These are phyloP conservation scores for Sporobolomyces phaffii DNA, from an alignment of 768 basidiomycete species.

Conservation along the genomic window DNA sequence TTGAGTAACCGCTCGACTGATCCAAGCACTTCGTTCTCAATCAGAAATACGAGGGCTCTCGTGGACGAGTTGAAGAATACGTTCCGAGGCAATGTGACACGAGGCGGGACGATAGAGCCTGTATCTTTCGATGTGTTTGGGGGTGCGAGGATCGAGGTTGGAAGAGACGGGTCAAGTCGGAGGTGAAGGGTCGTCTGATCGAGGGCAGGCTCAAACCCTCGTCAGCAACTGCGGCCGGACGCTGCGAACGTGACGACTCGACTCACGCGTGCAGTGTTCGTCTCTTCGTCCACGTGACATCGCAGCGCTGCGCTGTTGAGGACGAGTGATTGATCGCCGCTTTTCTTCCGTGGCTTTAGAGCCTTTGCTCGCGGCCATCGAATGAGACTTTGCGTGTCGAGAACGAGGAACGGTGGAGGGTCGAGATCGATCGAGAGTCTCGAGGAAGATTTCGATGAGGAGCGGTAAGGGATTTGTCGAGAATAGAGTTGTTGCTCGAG, in stretches of 20 bases:
- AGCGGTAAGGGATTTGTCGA: constrained; percentile 23
- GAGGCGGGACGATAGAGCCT: too few species aligned
- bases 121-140: not conserved
- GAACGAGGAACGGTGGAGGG: not conserved
- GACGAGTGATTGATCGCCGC: not conserved
- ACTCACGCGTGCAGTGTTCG: not conserved
- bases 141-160: not conserved
- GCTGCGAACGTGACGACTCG: not conserved
- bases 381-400: not conserved
- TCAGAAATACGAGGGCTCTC: constrained; percentile 1
- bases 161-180: constrained; percentile 9
- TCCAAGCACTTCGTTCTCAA: not conserved
- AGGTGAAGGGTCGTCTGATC: constrained; percentile 19
- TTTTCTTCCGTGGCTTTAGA: not conserved
- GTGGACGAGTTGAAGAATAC: not conserved
- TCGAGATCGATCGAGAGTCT: not conserved
- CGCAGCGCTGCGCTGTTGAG: not conserved
- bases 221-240: not conserved
- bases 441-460: not conserved
- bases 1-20: not conserved
- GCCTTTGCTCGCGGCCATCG: not conserved
- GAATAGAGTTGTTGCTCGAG: constrained; percentile 75
- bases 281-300: not conserved
- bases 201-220: too few species aligned
- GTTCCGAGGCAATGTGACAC: not conserved